Conservation (phyloP, 805 yeast species). For the Monosporozyma servazzii region DNA sequence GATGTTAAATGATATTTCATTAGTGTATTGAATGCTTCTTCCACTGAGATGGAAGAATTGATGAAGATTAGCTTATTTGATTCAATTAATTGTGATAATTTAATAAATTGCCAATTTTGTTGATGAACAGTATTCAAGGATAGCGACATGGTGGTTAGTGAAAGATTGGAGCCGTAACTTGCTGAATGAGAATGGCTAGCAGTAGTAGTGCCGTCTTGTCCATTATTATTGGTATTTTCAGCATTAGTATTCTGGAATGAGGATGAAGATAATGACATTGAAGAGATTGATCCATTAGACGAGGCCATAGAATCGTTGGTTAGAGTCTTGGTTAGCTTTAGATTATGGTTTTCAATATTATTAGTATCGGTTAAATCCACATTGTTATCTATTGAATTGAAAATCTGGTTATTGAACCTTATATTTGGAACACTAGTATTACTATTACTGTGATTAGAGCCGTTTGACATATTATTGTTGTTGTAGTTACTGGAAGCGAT, state of each 20-base stretch:
- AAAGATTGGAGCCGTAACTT: not conserved
- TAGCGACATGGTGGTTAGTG: conserved; percentile 10
- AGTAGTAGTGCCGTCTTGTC: not conserved
- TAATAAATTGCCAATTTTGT: conserved; percentile 60
- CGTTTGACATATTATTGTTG: not conserved
- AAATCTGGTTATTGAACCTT: conserved; percentile 1
- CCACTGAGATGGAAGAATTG: conserved; percentile 62
- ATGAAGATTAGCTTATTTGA: conserved; percentile 66
- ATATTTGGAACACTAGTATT: not conserved
- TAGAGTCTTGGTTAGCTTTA: not conserved
- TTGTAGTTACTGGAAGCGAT: not conserved
- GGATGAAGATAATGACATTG: conserved; percentile 2
- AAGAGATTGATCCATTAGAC: conserved; percentile 7
- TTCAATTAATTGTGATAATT: conserved; percentile 65
- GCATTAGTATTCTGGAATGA: not conserved
- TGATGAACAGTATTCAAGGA: conserved; percentile 27
- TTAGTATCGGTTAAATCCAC: not conserved
- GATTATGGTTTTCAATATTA: not conserved
- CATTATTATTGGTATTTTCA: not conserved
- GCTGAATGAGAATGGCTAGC: not conserved
- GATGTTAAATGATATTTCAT: conserved; percentile 68
- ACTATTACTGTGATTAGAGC: not conserved
- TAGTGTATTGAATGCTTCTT: conserved; percentile 77
- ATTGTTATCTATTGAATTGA: not conserved
- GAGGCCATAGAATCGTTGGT: conserved; percentile 8